Percentiles rank a stretch among this genome's conserved stretches.
Conservation (phyloP, 805 yeast genomes). For the Pichia exigua region DNA sequence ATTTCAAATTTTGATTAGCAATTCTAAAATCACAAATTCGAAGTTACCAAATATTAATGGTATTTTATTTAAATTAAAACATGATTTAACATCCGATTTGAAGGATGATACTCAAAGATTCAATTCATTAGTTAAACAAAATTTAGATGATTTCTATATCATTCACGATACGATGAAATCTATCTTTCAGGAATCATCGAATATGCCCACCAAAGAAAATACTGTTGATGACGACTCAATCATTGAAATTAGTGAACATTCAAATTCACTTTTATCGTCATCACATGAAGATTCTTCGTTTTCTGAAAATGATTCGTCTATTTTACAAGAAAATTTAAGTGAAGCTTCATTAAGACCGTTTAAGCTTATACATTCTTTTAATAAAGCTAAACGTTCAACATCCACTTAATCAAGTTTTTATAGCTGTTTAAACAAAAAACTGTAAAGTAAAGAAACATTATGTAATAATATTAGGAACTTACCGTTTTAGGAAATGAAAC, state of each 20-base stretch:
- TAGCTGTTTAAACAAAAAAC: background rate
- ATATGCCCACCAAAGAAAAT: background rate
- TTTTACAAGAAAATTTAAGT: background rate
- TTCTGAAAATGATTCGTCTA: conserved; percentile 3
- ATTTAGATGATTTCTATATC: conserved; percentile 23
- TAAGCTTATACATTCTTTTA: background rate
- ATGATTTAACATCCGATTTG: conserved; percentile 18
- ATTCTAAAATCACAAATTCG: conserved; percentile 3
- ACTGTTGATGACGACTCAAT: conserved; percentile 1
- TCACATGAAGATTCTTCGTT: conserved; percentile 5
- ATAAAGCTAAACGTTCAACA: background rate
- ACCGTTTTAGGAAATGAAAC: background rate
- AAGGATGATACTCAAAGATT: conserved; percentile 17
- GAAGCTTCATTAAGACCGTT: background rate
- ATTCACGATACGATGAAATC: conserved; percentile 22
- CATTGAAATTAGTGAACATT: conserved; percentile 8
- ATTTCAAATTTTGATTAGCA: conserved; percentile 9
- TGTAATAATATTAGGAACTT: background rate
- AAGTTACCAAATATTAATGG: conserved; percentile 13
- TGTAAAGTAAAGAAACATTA: no score
- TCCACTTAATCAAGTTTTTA: background rate
- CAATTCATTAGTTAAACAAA: conserved; percentile 18
- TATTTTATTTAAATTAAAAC: conserved; percentile 15
- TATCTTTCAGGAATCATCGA: conserved; percentile 5
- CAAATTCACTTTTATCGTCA: conserved; percentile 4